Percentiles rank a stretch among this genome's conserved stretches.
Conservation (phyloP, 176 grass and related monocot genomes). For the Bonia amplexicaulis region DNA sequence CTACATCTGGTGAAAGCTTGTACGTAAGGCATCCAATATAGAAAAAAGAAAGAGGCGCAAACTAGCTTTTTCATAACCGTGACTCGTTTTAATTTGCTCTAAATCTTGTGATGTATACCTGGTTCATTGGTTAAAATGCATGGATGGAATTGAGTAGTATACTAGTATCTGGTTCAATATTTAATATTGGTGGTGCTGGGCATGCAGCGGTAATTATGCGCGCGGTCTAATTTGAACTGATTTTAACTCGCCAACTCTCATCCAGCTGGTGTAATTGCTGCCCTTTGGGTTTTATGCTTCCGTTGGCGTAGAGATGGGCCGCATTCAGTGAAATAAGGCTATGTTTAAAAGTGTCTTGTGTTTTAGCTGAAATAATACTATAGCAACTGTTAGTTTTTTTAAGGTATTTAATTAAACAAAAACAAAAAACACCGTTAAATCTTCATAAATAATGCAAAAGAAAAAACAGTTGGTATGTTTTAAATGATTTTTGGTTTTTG, state of each 20-base stretch:
- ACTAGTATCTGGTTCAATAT: not conserved
- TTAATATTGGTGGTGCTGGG: not conserved
- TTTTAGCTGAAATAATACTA: too few relatives aligned
- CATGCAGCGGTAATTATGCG: not conserved
- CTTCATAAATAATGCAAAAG: too few relatives aligned
- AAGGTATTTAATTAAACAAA: too few relatives aligned
- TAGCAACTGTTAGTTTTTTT: too few relatives aligned
- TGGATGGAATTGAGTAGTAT: slow-evolving; percentile 4
- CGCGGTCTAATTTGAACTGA: not conserved
- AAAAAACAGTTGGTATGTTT: too few relatives aligned
- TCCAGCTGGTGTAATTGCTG: not conserved
- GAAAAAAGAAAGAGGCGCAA: not conserved
- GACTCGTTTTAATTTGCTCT: slow-evolving; percentile 18
- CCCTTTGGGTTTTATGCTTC: not conserved
- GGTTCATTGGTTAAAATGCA: slow-evolving; percentile 25
- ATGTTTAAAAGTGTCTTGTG: too few relatives aligned
- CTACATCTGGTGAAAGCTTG: slow-evolving; percentile 15
- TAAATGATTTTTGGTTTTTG: too few relatives aligned
- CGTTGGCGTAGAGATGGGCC: not conserved
- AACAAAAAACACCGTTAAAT: too few relatives aligned
- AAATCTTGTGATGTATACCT: slow-evolving; percentile 30
- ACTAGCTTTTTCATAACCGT: not conserved
- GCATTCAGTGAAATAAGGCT: not conserved
- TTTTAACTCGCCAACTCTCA: not conserved
- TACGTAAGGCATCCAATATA: slow-evolving; percentile 37